These are phyloP conservation scores for Amaranthus palmeri DNA, from an alignment of 148 eudicot species.

Conservation along the genomic window DNA sequence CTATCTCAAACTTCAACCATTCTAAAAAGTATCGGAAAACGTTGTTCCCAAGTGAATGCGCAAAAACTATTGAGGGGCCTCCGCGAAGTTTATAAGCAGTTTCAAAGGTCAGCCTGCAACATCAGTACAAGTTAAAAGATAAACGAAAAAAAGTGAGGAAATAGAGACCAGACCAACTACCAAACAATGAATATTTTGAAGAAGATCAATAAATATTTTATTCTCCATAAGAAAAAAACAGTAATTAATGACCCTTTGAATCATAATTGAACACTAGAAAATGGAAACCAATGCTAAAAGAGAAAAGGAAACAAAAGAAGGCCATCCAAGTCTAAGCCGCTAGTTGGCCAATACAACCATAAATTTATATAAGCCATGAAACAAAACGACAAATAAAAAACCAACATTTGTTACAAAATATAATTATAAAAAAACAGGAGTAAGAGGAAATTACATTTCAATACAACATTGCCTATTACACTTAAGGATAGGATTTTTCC, in stretches of 20 bases:
- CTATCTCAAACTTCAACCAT: conserved; percentile 95
- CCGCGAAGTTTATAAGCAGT: conserved; percentile 90
- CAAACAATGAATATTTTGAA: not conserved
- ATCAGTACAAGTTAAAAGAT: conserved; percentile 11
- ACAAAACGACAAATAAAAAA: not conserved
- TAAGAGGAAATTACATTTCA: not conserved
- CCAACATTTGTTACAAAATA: not conserved
- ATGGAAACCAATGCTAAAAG: not conserved
- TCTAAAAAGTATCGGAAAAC: conserved; percentile 95
- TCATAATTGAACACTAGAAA: not conserved
- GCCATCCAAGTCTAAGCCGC: not conserved
- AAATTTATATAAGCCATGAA: not conserved
- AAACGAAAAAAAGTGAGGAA: not conserved
- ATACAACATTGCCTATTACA: not conserved
- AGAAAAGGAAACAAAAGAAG: not conserved
- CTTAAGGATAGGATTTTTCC: not conserved
- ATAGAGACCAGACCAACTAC: conserved; percentile 13
- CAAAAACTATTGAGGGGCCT: conserved; percentile 92
- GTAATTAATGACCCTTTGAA: not conserved
- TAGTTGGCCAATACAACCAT: not conserved
- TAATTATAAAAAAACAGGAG: not conserved
- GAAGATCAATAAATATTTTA: not conserved
- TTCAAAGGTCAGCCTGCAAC: conserved; percentile 88
- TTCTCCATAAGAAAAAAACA: not conserved
- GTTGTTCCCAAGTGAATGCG: conserved; percentile 91